Conservation (phyloP, 805 yeast genomes). For the Pichia phayaonensis region DNA sequence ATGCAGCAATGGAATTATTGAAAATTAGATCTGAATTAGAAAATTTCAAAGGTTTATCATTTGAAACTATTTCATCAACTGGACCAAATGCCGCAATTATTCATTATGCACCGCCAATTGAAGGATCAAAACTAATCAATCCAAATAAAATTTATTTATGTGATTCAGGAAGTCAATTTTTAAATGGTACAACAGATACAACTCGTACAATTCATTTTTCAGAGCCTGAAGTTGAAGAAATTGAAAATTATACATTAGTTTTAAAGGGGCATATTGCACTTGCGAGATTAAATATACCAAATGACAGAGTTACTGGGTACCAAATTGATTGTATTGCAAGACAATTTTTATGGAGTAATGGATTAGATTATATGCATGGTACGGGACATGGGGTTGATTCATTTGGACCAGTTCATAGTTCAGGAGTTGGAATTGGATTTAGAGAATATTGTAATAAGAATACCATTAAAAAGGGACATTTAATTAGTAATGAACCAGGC, state of each 20-base stretch:
- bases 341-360: constrained; percentile 48
- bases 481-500: constrained; percentile 57
- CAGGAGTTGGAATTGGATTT: constrained; percentile 56
- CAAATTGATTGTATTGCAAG: constrained; percentile 52
- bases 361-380: constrained; percentile 55
- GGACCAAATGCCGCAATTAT: constrained; percentile 75
- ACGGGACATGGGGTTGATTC: constrained; percentile 63
- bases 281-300: constrained; percentile 42
- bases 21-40: constrained; percentile 46
- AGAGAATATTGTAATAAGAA: constrained; percentile 40
- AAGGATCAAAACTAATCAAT: constrained; percentile 39
- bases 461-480: constrained; percentile 43
- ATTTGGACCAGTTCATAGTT: constrained; percentile 54
- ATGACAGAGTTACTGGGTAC: constrained; percentile 43
- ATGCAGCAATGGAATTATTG: constrained; percentile 54
- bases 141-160: constrained; percentile 46
- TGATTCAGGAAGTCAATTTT: constrained; percentile 55
- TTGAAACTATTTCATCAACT: constrained; percentile 66
- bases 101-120: constrained; percentile 56
- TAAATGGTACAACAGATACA: constrained; percentile 59
- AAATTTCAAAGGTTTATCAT: constrained; percentile 56
- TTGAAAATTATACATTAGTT: constrained; percentile 46
- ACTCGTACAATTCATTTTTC: constrained; percentile 54
- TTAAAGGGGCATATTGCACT: constrained; percentile 50
- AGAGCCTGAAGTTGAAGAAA: constrained; percentile 38